These are phyloP conservation scores for Fusarium anguioides DNA, from an alignment of 2,329 filamentous ascomycete species.

Conservation along the genomic window DNA sequence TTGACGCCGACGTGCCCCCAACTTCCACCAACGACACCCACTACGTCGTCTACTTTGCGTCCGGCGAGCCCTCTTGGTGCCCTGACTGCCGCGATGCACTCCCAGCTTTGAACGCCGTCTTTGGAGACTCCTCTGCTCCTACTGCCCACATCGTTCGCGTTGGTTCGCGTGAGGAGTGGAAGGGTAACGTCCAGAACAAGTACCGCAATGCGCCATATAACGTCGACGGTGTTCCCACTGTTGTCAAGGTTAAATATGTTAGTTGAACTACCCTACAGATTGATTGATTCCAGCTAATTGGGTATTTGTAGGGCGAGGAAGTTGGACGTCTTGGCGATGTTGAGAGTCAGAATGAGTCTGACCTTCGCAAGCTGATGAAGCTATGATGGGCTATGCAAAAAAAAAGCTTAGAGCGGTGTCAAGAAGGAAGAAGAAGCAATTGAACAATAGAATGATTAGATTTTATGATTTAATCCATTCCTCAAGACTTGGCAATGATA, in stretches of 20 bases:
- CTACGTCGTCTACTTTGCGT: constrained; percentile 49
- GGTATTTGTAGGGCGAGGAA: constrained; percentile 35
- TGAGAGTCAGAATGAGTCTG: constrained; percentile 45
- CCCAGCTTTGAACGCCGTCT: constrained; percentile 41
- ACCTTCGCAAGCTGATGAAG: constrained; percentile 34
- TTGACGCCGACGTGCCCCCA: constrained; percentile 42
- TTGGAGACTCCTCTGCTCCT: constrained; percentile 39
- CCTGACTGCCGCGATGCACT: constrained; percentile 45
- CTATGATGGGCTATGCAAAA: not conserved
- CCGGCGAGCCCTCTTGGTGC: constrained; percentile 47
- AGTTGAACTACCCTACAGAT: not conserved
- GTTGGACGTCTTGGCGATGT: constrained; percentile 42
- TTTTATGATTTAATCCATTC: too few species aligned
- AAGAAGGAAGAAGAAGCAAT: not conserved
- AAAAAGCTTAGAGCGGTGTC: not conserved
- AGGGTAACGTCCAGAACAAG: constrained; percentile 41
- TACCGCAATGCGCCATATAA: constrained; percentile 43
- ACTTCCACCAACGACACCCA: constrained; percentile 39
- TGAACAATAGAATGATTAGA: too few species aligned
- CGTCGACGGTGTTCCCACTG: constrained; percentile 44
- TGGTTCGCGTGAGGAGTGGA: constrained; percentile 41
- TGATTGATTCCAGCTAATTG: not conserved
- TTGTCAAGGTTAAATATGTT: constrained; percentile 45
- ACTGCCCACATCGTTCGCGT: constrained; percentile 45
- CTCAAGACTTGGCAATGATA: not conserved